These are phyloP conservation scores for Malus hybrid DNA, from an alignment of 331 rosid genomes.

Conservation along the genomic window DNA sequence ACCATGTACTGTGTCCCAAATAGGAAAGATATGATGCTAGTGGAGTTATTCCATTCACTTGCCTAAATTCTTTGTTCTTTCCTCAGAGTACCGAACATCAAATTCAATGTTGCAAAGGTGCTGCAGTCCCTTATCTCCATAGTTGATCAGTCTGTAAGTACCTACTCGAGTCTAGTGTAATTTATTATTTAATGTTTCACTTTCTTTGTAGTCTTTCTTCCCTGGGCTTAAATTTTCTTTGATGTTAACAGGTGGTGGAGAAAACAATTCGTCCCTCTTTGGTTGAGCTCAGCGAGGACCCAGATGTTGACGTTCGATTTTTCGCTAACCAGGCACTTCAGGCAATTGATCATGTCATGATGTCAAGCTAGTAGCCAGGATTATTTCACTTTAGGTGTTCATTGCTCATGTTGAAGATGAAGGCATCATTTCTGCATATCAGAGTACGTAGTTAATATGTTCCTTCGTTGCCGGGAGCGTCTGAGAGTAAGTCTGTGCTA, in stretches of 20 bases:
- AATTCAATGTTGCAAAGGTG: conserved; percentile 93
- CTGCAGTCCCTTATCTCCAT: conserved; percentile 81
- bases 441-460: conserved; percentile 3
- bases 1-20: background rate
- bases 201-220: background rate
- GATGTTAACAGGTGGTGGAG: conserved; percentile 67
- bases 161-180: background rate
- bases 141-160: conserved; percentile 86
- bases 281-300: conserved; percentile 92
- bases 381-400: conserved; percentile 9
- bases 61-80: conserved; percentile 12
- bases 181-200: background rate
- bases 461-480: background rate
- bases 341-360: conserved; percentile 78
- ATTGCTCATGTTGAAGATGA: conserved; percentile 14
- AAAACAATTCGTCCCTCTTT: conserved; percentile 76
- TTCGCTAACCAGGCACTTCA: conserved; percentile 87
- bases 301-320: conserved; percentile 91
- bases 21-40: conserved; percentile 3
- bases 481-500: conserved; percentile 6
- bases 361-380: conserved; percentile 72
- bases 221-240: background rate
- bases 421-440: conserved; percentile 10
- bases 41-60: conserved; percentile 14
- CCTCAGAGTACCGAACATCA: conserved; percentile 83